Conservation (phyloP, 106 monocot species). For the Phalaenopsis equestris region DNA sequence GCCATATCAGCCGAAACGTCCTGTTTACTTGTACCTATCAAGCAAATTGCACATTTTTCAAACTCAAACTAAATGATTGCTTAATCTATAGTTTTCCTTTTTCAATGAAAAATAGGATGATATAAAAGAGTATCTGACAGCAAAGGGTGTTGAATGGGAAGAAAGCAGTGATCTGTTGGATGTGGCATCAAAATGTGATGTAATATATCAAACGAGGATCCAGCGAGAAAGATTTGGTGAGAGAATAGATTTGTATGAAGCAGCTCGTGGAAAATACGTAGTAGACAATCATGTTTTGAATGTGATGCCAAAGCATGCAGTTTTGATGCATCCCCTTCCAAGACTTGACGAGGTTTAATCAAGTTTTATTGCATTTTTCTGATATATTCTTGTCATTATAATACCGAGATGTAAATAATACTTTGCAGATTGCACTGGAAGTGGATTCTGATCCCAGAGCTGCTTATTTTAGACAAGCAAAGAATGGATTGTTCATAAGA, state of each 20-base stretch:
- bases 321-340: conserved; percentile 98
- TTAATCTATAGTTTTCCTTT: no score
- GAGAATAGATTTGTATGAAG: conserved; percentile 89
- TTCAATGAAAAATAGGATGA: conserved; percentile 54
- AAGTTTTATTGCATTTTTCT: background rate
- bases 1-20: background rate
- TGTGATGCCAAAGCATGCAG: conserved; percentile 81
- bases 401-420: background rate
- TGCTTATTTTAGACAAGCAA: conserved; percentile 95
- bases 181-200: conserved; percentile 93
- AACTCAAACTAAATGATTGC: no score
- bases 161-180: conserved; percentile 79
- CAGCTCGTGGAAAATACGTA: conserved; percentile 96
- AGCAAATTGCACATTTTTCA: no score
- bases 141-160: conserved; percentile 78
- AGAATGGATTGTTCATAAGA: conserved; percentile 92
- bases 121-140: conserved; percentile 85
- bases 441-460: conserved; percentile 95
- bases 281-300: conserved; percentile 62
- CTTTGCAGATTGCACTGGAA: conserved; percentile 65
- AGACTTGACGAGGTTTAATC: conserved; percentile 85
- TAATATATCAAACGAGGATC: conserved; percentile 94
- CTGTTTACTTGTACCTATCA: no score
- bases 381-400: conserved; percentile 1
- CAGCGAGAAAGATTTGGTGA: conserved; percentile 96